phyloP scores from a whole-genome alignment of 202 grass and related monocot species.

The Bolboschoenoplectus hybrid region DNA sequence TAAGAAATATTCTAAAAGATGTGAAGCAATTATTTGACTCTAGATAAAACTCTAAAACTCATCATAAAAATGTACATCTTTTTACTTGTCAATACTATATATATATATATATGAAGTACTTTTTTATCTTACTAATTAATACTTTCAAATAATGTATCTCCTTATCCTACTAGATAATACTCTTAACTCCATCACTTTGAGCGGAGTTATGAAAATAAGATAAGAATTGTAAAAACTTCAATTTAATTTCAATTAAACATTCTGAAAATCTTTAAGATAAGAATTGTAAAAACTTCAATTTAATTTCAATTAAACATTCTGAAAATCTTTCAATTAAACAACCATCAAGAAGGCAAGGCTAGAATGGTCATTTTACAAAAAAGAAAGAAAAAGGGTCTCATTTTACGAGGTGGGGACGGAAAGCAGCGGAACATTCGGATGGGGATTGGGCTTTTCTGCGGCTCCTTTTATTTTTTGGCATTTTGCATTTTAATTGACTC shows the following conservation, averaged over 20 bases:
- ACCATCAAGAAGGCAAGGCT: neutral
- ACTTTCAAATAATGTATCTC: neutral
- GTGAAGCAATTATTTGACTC: too few species aligned
- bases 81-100: too few species aligned
- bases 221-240: neutral
- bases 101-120: too few species aligned
- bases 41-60: too few species aligned
- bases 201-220: neutral
- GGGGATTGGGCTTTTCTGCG: constrained; percentile 1
- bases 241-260: neutral
- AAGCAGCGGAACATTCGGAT: constrained; percentile 42
- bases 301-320: neutral
- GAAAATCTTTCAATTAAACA: neutral
- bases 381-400: neutral
- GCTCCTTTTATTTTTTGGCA: constrained; percentile 25
- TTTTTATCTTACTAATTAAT: neutral
- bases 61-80: too few species aligned
- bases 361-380: constrained; percentile 12
- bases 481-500: neutral
- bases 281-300: neutral
- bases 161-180: too few species aligned
- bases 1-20: too few species aligned
- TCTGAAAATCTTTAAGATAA: neutral
- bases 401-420: neutral
- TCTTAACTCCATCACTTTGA: neutral